phyloP scores from a whole-genome alignment of 2,329 filamentous ascomycete species.

The Exophiala alcalophila region DNA sequence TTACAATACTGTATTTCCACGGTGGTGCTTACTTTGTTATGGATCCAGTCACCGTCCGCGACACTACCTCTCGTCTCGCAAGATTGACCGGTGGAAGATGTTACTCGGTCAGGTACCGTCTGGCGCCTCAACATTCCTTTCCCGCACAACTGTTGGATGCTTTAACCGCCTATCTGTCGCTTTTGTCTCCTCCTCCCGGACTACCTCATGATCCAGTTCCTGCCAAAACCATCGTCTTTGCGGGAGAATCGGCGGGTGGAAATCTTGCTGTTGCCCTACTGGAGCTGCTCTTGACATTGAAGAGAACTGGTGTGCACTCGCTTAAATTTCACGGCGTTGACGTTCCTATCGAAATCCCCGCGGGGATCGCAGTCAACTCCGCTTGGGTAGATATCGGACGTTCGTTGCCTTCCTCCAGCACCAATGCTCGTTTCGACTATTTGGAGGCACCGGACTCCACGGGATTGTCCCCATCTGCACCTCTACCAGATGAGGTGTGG shows the following conservation, averaged over 20 bases:
- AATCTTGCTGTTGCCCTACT: conserved; percentile 43
- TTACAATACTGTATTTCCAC: conserved; percentile 48
- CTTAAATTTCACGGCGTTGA: conserved; percentile 43
- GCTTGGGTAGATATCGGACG: conserved; percentile 45
- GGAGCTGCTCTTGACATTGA: conserved; percentile 43
- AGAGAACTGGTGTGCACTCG: conserved; percentile 32
- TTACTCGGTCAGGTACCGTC: conserved; percentile 47
- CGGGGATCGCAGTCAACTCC: conserved; percentile 39
- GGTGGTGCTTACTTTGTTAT: conserved; percentile 47
- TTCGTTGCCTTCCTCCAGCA: conserved; percentile 41
- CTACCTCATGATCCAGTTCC: conserved; percentile 43
- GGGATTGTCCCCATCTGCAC: conserved; percentile 29
- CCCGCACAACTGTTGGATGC: conserved; percentile 47
- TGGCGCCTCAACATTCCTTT: conserved; percentile 49
- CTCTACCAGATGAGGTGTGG: conserved; percentile 40
- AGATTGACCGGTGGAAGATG: conserved; percentile 39
- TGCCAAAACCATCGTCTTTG: conserved; percentile 45
- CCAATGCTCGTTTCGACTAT: conserved; percentile 43
- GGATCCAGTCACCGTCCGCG: conserved; percentile 45
- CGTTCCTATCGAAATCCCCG: conserved; percentile 42
- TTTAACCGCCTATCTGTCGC: conserved; percentile 47
- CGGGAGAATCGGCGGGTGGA: conserved; percentile 48
- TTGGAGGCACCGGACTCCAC: conserved; percentile 32
- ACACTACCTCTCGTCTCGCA: conserved; percentile 38
- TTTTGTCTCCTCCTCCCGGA: conserved; percentile 44